phyloP scores from a whole-genome alignment of 768 basidiomycete genomes.

The Macrolepiota fuliginosa region DNA sequence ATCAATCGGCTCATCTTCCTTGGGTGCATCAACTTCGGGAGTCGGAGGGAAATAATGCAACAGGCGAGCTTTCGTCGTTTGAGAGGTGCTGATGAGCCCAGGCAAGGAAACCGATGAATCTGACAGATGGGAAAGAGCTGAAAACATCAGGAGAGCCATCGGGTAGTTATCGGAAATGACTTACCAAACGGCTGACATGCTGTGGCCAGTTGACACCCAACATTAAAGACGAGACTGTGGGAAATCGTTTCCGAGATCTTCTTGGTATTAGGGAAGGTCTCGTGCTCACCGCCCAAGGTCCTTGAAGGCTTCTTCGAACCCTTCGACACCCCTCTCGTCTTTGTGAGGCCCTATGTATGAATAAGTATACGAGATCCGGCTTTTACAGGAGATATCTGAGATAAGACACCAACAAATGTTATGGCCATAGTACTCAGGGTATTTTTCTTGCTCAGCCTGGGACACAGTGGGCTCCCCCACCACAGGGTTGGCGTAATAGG shows the following conservation, averaged over 20 bases:
- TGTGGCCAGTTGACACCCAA: slow-evolving; percentile 76
- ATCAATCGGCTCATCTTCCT: slow-evolving; percentile 68
- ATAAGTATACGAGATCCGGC: no score
- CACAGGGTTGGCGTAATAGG: slow-evolving; percentile 89
- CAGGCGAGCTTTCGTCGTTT: slow-evolving; percentile 88
- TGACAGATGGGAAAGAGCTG: slow-evolving; percentile 64
- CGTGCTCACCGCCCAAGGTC: slow-evolving; percentile 61
- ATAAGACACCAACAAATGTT: slow-evolving; percentile 72
- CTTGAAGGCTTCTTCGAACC: slow-evolving; percentile 89
- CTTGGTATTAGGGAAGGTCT: not conserved
- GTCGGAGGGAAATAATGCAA: slow-evolving; percentile 93
- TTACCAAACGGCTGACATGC: slow-evolving; percentile 93
- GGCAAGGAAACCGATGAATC: slow-evolving; percentile 70
- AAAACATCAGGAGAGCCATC: not conserved
- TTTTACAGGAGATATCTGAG: not conserved
- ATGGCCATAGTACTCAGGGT: slow-evolving; percentile 82
- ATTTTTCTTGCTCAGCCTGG: slow-evolving; percentile 45
- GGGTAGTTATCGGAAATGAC: slow-evolving; percentile 12
- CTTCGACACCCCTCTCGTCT: slow-evolving; percentile 60
- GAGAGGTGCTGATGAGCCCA: slow-evolving; percentile 68
- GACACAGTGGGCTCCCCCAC: slow-evolving; percentile 65
- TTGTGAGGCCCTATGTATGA: slow-evolving; percentile 53
- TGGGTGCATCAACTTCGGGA: slow-evolving; percentile 30
- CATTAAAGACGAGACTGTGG: slow-evolving; percentile 70
- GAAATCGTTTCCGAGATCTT: not conserved